Evolutionary conservation across 1,139 yeast species (phyloP).

Genomic region (Scheffersomyces lignicola): DNA sequence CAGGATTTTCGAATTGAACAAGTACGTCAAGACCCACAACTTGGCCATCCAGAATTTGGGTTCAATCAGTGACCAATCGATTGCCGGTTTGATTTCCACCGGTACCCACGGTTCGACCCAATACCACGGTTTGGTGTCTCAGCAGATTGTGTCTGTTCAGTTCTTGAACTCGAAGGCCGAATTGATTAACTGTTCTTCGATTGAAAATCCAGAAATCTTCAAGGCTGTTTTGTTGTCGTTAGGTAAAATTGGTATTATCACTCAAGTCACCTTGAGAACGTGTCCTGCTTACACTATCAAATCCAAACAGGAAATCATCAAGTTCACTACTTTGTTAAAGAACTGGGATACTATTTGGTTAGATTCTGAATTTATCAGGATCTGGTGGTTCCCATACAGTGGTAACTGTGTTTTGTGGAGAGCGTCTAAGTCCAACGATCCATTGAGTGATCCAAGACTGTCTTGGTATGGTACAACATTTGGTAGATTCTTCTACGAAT

Average conservation of each 20-base stretch:
- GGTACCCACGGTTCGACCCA: constrained; percentile 97
- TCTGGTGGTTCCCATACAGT: constrained; percentile 98
- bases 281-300: constrained; percentile 82
- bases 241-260: constrained; percentile 90
- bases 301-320: constrained; percentile 78
- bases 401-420: constrained; percentile 87
- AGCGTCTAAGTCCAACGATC: constrained; percentile 69
- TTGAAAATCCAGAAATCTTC: constrained; percentile 68
- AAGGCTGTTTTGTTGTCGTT: constrained; percentile 83
- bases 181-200: constrained; percentile 65
- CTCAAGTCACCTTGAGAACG: constrained; percentile 81
- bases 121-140: constrained; percentile 85
- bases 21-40: constrained; percentile 57
- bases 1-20: constrained; percentile 76
- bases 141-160: constrained; percentile 78
- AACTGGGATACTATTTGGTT: constrained; percentile 81
- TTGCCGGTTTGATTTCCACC: constrained; percentile 92
- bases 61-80: constrained; percentile 89
- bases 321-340: constrained; percentile 67
- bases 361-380: constrained; percentile 83
- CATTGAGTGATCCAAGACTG: constrained; percentile 63
- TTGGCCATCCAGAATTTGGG: constrained; percentile 91
- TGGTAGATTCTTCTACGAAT: constrained; percentile 79
- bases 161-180: constrained; percentile 76
- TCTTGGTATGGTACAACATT: constrained; percentile 84